Base-by-base conservation (phyloP, 2,329 filamentous ascomycete species). In the Diaporthe caulivora region DNA sequence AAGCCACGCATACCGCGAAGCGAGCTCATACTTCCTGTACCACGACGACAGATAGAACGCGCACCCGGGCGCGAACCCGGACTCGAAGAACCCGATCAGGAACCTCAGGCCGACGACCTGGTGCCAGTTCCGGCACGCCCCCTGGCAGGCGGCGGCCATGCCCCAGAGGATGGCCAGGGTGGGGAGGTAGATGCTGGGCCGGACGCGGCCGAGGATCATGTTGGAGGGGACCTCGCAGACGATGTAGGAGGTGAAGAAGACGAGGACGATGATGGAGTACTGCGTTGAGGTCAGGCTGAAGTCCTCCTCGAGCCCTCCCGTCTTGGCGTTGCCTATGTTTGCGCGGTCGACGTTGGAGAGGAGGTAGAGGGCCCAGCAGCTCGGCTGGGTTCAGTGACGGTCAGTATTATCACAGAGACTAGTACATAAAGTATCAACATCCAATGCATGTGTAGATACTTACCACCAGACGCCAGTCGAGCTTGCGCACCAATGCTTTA, bases 191-290 rank as follows among this genome's bases (percentile, higher is more conserved):
- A 79, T 54, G 49, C 76, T 78, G 11, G 77, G 77, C 18, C 77
- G 70, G 40, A 77, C 77, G 4, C 79, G 75, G 31, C 74, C 79
- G 17, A 78, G 42, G 40, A 77, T 72, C 76, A 78, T 77, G 67
- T 79, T 79, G 51, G 76, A 70, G 2, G 78, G 78, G n/a, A 79
- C 74, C 54, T 79, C 78, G 21, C 76, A 77, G 18, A 78, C 47
- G 15, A 76, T 72, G 58, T 81, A 81, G 13, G 76, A 78, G 31
- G 80, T 72, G 70, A 79, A 78, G 74, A 79, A 80, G 54, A 77
- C 62, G 26, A 78, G 71, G 6, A 80, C 77, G n/a, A 79, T 78
- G 73, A 77, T 76, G 42, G 78, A 78, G 74, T 80, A 81, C 53
- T 78, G 77, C 10, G 53, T 68, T 1, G 76, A 77, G 18, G 75